phyloP scores from a whole-genome alignment of 2,329 filamentous ascomycete genomes.

The Fusarium avenaceum region DNA sequence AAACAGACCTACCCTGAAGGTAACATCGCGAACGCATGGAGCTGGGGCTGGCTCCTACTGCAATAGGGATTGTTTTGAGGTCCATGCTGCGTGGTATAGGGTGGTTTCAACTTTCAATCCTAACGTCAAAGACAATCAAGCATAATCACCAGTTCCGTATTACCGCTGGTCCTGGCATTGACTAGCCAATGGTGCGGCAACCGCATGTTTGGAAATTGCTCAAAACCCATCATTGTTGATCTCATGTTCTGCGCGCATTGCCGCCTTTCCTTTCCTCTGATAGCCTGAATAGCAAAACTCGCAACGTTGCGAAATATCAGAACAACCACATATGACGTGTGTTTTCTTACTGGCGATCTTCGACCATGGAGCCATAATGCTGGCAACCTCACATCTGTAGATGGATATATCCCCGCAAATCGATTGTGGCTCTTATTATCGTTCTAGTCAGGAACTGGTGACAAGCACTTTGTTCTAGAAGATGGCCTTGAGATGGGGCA shows the following conservation, averaged over 20 bases:
- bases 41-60: slow-evolving; percentile 2
- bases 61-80: slow-evolving; percentile 1
- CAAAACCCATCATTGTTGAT: neutral
- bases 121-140: neutral
- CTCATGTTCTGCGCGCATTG: neutral
- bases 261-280: neutral
- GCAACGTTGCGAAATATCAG: slow-evolving; percentile 2
- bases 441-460: slow-evolving; percentile 47
- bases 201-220: neutral
- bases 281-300: neutral
- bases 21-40: slow-evolving; percentile 31
- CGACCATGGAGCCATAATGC: slow-evolving; percentile 40
- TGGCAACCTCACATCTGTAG: slow-evolving; percentile 25
- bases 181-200: neutral
- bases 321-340: slow-evolving; percentile 11
- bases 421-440: slow-evolving; percentile 37
- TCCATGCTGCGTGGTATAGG: slow-evolving; percentile 15
- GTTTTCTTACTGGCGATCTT: slow-evolving; percentile 6
- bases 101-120: slow-evolving; percentile 3
- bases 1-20: slow-evolving; percentile 38
- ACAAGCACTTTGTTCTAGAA: slow-evolving; percentile 45
- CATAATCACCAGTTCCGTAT: neutral
- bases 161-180: neutral
- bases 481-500: slow-evolving; percentile 47
- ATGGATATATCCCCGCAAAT: slow-evolving; percentile 44